Conservation (phyloP, 768 basidiomycete species). For the Pisolithus marmoratus region DNA sequence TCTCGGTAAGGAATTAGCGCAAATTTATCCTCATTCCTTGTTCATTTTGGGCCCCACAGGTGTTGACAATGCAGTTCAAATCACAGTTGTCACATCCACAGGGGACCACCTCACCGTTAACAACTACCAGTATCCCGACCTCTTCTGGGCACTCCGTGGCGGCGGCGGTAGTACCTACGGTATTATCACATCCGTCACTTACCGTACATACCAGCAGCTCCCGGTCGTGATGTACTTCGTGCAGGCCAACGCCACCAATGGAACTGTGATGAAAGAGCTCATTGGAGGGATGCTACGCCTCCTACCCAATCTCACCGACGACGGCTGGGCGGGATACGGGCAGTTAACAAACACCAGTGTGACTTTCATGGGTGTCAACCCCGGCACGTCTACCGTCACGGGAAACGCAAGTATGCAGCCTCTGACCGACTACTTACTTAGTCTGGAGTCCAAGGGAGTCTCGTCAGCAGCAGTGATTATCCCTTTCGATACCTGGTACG, state of each 20-base stretch:
- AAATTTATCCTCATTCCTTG: too few species aligned
- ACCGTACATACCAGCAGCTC: slow-evolving; percentile 34
- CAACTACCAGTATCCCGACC: slow-evolving; percentile 33
- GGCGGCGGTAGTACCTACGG: slow-evolving; percentile 48
- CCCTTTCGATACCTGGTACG: slow-evolving; percentile 19
- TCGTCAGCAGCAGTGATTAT: slow-evolving; percentile 18
- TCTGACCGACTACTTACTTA: slow-evolving; percentile 1
- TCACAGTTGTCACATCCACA: slow-evolving; percentile 35
- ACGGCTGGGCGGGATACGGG: too few species aligned
- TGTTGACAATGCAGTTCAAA: too few species aligned
- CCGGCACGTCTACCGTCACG: slow-evolving; percentile 31
- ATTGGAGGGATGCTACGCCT: too few species aligned
- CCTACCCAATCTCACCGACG: too few species aligned
- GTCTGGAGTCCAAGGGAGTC: background rate
- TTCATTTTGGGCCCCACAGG: too few species aligned
- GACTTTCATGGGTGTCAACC: slow-evolving; percentile 22
- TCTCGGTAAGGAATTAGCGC: slow-evolving; percentile 25
- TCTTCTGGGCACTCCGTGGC: slow-evolving; percentile 51
- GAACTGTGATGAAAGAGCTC: slow-evolving; percentile 19
- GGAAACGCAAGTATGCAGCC: slow-evolving; percentile 28
- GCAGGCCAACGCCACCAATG: slow-evolving; percentile 27
- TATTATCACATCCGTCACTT: slow-evolving; percentile 42
- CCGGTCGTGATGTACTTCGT: slow-evolving; percentile 28
- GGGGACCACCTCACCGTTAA: slow-evolving; percentile 39
- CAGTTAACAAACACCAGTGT: slow-evolving; percentile 3